phyloP scores from a whole-genome alignment of 352 stramenopile species.

The Peronospora farinosa region DNA sequence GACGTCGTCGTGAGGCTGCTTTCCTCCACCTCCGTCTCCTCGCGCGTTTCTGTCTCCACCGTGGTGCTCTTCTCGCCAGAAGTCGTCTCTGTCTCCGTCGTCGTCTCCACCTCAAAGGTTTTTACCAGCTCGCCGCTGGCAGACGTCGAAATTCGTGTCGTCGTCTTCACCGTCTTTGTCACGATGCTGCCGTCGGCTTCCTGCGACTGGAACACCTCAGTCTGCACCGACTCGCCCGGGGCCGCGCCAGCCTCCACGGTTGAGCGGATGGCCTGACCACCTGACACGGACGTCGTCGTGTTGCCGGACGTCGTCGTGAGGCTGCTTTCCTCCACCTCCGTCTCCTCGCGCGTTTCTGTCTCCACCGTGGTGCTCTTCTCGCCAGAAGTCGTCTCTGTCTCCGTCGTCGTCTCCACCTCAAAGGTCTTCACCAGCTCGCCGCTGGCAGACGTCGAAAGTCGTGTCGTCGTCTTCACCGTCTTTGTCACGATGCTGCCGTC shows the following conservation, averaged over 20 bases:
- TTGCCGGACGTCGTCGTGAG: slow-evolving; percentile 4
- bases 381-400: slow-evolving; percentile 15
- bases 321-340: slow-evolving; percentile 10
- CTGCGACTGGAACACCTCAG: too few relatives aligned
- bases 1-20: too few relatives aligned
- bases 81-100: slow-evolving; percentile 7
- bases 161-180: too few relatives aligned
- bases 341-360: slow-evolving; percentile 18
- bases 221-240: slow-evolving; percentile 1
- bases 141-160: too few relatives aligned
- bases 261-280: slow-evolving; percentile 4
- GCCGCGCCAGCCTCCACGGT: slow-evolving; percentile 8
- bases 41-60: slow-evolving; percentile 1
- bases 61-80: slow-evolving; percentile 3
- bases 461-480: slow-evolving; percentile 11
- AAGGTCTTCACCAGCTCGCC: slow-evolving; percentile 13
- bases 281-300: slow-evolving; percentile 3
- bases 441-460: slow-evolving; percentile 5
- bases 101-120: too few relatives aligned
- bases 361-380: slow-evolving; percentile 19
- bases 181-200: too few relatives aligned
- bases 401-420: slow-evolving; percentile 16
- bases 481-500: slow-evolving; percentile 17
- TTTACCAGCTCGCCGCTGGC: too few relatives aligned
- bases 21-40: slow-evolving; percentile 2